These are phyloP conservation scores for Eimeria falciformis DNA, from an alignment of 169 alveolate species.

Conservation along the genomic window DNA sequence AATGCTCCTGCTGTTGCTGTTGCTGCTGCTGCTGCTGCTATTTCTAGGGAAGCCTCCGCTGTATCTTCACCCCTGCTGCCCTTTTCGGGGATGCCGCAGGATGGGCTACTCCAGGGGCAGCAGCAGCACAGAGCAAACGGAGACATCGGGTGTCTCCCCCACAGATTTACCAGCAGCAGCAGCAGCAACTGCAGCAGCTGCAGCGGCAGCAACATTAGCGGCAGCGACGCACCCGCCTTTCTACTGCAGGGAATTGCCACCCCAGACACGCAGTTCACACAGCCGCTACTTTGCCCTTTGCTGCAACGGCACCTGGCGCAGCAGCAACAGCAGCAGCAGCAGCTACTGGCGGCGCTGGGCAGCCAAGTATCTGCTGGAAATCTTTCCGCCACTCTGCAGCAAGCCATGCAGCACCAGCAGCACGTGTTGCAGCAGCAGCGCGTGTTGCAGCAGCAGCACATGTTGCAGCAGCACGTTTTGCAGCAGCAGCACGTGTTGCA, in stretches of 20 bases:
- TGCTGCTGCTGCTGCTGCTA: too few species aligned
- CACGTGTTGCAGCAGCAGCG: constrained; percentile 11
- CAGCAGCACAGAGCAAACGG: too few species aligned
- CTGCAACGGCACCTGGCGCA: constrained; percentile 18
- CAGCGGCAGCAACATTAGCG: constrained; percentile 51
- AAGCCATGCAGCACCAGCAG: constrained; percentile 11
- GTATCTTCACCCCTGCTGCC: too few species aligned
- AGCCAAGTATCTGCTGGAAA: not conserved
- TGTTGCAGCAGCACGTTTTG: not conserved
- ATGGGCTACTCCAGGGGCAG: not conserved
- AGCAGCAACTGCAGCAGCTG: constrained; percentile 3
- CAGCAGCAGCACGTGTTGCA: constrained; percentile 20
- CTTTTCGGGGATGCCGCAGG: constrained; percentile 8
- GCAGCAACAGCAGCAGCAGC: constrained; percentile 46
- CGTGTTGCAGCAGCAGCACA: constrained; percentile 41
- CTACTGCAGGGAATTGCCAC: constrained; percentile 10
- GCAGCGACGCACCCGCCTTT: constrained; percentile 32
- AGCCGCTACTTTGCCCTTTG: not conserved
- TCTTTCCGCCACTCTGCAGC: not conserved
- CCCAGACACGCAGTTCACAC: not conserved
- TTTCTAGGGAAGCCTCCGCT: too few species aligned
- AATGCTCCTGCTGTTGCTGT: constrained; percentile 31
- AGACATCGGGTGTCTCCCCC: too few species aligned
- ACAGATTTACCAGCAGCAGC: not conserved
- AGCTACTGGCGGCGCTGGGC: not conserved